Base-by-base conservation (phyloP, 2,329 filamentous ascomycete genomes). In the Trichophyton simii region DNA sequence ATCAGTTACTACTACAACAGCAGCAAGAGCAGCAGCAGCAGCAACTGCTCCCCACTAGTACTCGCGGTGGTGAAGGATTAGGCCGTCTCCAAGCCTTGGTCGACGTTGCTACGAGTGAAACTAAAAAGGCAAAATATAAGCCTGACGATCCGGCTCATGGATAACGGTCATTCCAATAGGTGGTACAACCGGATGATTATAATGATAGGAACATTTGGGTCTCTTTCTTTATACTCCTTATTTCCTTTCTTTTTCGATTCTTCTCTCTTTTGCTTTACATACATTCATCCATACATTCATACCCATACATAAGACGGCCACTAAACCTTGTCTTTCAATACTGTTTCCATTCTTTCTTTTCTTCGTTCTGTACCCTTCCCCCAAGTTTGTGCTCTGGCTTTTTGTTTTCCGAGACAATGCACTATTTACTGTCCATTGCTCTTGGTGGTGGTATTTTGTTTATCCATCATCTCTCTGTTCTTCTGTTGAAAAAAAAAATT, bases 1-100 rank as follows among this genome's bases (percentile, higher is more conserved):
- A 31, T 31, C 28, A 31, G 28, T 6, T 31, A 31, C 28, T 31
- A 31, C 28, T 31, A 8, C 28, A 31, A 7, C 28, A 31, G 28
- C 28, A 31, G 28, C 28, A 31, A 31, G 52, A 57, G 9, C 52
- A 18, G 38, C 61, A 70, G 41, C 61, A 70, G 52, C 66, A 66
- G 31, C 65, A 71, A 31, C 71, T 71, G 55, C 63, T 68, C 20
- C 42, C 38, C 25, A 15, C 46, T 13, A 34, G 20, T 0, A 28
- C n/a, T 2, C 60, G 60, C 61, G 63, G 63, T 41, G 70, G 72
- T 36, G 68, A 69, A 42, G 75, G 74, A 28, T 76, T 79, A 75
- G 76, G 75, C 52, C 72, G 77, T 22, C 69, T 80, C n/a, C 77
- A 80, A 64, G 77, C 77, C 58, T 73, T 80, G 55, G 78, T 79